These are phyloP conservation scores for Plasmodium inui DNA, from an alignment of 169 alveolate species.

Conservation along the genomic window DNA sequence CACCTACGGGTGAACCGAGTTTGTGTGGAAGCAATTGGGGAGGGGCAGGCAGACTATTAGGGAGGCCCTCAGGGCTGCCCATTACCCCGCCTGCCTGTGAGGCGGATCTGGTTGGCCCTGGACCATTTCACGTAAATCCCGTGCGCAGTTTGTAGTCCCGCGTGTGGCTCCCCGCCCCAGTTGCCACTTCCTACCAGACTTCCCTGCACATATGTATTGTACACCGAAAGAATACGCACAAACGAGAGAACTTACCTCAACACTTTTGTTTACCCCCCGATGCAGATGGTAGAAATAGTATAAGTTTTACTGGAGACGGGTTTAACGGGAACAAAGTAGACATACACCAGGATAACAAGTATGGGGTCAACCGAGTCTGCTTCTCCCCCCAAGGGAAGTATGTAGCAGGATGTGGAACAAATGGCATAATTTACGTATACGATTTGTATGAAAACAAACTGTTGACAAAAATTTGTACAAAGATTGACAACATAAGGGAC, in stretches of 20 bases:
- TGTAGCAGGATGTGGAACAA: slow-evolving; percentile 73
- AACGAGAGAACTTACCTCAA: background rate
- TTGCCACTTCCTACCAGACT: background rate
- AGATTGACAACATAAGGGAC: slow-evolving; percentile 60
- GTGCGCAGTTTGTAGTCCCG: background rate
- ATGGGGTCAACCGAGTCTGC: slow-evolving; percentile 65
- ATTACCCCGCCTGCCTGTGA: background rate
- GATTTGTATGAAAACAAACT: slow-evolving; percentile 70
- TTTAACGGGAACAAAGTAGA: background rate
- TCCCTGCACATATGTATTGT: background rate
- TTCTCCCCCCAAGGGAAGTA: slow-evolving; percentile 77
- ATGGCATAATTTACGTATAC: slow-evolving; percentile 62
- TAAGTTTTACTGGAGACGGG: slow-evolving; percentile 19
- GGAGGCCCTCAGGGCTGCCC: background rate
- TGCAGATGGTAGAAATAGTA: slow-evolving; percentile 30
- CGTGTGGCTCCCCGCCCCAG: background rate
- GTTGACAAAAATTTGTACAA: slow-evolving; percentile 45
- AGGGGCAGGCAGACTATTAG: background rate
- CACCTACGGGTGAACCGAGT: background rate
- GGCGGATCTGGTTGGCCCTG: background rate
- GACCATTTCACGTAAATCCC: background rate
- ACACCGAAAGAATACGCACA: background rate
- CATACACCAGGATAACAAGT: slow-evolving; percentile 31
- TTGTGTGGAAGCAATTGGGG: background rate
- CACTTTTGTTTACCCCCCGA: background rate